Percentiles rank a stretch among this genome's conserved stretches.
Conservation (phyloP, 371 early-diverging fungal species). For the Batrachochytrium dendrobatidis region DNA sequence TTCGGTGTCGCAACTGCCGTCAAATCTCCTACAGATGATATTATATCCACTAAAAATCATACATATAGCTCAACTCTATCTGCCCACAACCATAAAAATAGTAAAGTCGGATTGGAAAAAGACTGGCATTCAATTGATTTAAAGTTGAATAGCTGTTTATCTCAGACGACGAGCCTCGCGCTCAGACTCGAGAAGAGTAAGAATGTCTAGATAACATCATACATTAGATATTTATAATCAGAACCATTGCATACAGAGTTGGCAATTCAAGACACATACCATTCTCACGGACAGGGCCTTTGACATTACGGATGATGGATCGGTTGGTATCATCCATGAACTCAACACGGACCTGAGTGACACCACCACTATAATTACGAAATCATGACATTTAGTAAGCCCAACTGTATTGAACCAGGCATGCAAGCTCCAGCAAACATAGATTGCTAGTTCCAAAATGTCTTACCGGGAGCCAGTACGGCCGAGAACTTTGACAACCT, state of each 20-base stretch:
- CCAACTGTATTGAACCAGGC: background rate
- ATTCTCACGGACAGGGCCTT: slow-evolving; percentile 96
- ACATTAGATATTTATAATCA: background rate
- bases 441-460: background rate
- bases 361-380: slow-evolving; percentile 51
- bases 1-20: no score
- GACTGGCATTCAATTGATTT: no score
- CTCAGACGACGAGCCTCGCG: slow-evolving; percentile 98
- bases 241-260: background rate
- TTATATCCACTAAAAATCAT: no score
- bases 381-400: background rate
- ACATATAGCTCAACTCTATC: no score
- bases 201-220: slow-evolving; percentile 56
- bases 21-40: no score
- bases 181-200: slow-evolving; percentile 96
- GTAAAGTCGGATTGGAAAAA: no score
- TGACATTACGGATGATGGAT: slow-evolving; percentile 98
- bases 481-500: slow-evolving; percentile 93
- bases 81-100: no score
- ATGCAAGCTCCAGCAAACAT: background rate
- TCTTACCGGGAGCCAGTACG: slow-evolving; percentile 92
- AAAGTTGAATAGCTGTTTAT: slow-evolving; percentile 45
- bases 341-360: slow-evolving; percentile 98
- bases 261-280: slow-evolving; percentile 10
- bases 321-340: slow-evolving; percentile 92